These are phyloP conservation scores for Fusarium floridanum DNA, from an alignment of 2,329 filamentous ascomycete genomes.

Conservation along the genomic window DNA sequence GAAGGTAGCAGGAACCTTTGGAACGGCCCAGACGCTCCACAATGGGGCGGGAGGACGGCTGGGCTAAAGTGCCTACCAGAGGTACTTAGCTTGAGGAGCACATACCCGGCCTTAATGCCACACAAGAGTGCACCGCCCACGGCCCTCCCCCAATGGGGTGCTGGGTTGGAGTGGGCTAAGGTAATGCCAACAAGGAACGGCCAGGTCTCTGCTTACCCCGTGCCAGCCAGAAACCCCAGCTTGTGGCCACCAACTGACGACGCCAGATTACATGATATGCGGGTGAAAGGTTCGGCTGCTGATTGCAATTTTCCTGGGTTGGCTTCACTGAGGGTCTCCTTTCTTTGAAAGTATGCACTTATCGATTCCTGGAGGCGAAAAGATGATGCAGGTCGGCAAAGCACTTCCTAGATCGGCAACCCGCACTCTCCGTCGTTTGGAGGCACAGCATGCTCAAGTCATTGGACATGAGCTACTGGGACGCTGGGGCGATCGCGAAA, in stretches of 20 bases:
- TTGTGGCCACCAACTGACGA: constrained; percentile 9
- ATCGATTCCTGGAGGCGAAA: background rate
- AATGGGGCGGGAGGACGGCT: constrained; percentile 32
- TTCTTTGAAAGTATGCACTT: background rate
- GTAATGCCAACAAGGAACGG: constrained; percentile 1
- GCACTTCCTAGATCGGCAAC: background rate
- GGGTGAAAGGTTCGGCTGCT: background rate
- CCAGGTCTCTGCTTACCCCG: constrained; percentile 1
- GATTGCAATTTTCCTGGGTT: background rate
- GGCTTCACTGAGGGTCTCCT: background rate
- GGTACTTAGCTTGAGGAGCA: constrained; percentile 11
- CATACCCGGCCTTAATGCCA: constrained; percentile 13
- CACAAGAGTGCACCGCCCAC: constrained; percentile 13
- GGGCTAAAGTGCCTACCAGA: constrained; percentile 12
- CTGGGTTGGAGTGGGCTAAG: background rate
- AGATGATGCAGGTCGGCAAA: background rate
- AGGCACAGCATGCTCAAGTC: constrained; percentile 21
- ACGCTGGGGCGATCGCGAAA: constrained; percentile 20
- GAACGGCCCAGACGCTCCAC: constrained; percentile 30
- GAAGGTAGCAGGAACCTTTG: constrained; percentile 24
- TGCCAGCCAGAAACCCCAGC: background rate
- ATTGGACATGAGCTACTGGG: constrained; percentile 16
- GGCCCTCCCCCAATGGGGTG: constrained; percentile 6
- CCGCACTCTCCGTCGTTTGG: background rate
- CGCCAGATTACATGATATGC: constrained; percentile 1